Evolutionary conservation across 148 eudicot genomes (phyloP), one percentile per base, ranked within the genome.

Genomic region (Rhododendron mucronatum): DNA sequence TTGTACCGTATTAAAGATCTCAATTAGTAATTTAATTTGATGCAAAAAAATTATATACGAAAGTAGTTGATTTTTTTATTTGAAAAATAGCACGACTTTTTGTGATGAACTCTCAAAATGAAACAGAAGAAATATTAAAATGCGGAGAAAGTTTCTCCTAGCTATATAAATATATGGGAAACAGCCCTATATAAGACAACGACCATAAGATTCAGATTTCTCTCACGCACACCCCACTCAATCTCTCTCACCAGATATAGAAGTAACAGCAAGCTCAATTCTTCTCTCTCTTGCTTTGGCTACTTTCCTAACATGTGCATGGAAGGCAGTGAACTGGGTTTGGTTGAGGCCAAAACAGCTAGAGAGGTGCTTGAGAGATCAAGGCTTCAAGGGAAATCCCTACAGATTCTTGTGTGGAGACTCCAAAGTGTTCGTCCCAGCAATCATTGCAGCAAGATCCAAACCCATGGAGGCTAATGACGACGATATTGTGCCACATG

Each of bases 391-490:
- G 37, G 91, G 90, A 15, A 88, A 88, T 82, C 76, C 89, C 7
- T 90, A 90, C 86, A 82, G 80, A 71, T 45, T 87, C 8, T 73
- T 87, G n/a, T 30, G 85, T 23, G 92, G 92, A 28, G 91, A 90
- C 88, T 35, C 83, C 35, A 82, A 45, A 74, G 89, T 89, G 44
- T 44, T 86, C n/a, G 26, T 85, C 53, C 74, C 51, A 2, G n/a
- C 18, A 39, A 78, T 13, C 15, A 78, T 1, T n/a, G 12, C 23
- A 21, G 61, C 90, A 9, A 44, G 67, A 28, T 73, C 65, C 67
- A 84, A 50, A 23, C 35, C 81, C 80, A 84, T 75, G 67, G 81
- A 84, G 30, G 6, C 69, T 26, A 9, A 50, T 57, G 28, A 61
- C 23, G 21, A 74, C 21, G 7, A 75, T 74, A 51, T 74, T 9